Conservation (phyloP, 352 stramenopile genomes). For the Hyphochytrium catenoides region DNA sequence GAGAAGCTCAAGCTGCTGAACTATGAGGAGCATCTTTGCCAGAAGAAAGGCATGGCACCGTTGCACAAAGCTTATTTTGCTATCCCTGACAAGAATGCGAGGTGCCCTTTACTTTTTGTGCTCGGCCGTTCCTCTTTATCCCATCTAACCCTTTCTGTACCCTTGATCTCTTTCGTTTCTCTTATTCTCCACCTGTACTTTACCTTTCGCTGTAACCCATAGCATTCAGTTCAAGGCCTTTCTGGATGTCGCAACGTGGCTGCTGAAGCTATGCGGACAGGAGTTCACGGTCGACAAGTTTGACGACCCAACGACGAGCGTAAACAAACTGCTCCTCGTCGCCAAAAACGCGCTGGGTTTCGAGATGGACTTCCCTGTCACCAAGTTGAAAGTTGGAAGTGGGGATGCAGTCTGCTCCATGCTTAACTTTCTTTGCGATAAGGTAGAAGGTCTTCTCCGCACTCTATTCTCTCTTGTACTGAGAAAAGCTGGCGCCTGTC, state of each 20-base stretch:
- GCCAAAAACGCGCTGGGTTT: constrained; percentile 50
- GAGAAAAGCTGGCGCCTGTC: no score
- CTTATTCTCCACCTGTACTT: no score
- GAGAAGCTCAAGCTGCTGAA: constrained; percentile 49
- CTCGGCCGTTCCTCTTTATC: no score
- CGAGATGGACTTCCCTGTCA: constrained; percentile 42
- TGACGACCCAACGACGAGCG: constrained; percentile 53
- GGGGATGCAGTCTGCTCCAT: constrained; percentile 39
- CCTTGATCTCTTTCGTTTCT: no score
- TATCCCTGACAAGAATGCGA: constrained; percentile 22
- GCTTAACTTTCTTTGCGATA: constrained; percentile 54
- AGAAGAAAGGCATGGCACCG: constrained; percentile 35
- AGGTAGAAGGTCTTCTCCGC: no score
- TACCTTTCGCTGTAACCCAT: no score
- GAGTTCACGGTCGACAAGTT: constrained; percentile 62
- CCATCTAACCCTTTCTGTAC: no score
- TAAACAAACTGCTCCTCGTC: constrained; percentile 64
- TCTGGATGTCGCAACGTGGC: constrained; percentile 30
- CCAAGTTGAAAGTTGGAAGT: constrained; percentile 42
- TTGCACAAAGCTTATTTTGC: constrained; percentile 51
- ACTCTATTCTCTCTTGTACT: no score
- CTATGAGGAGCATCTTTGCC: constrained; percentile 40
- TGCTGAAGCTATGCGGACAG: constrained; percentile 46
- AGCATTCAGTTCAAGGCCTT: constrained; percentile 50
- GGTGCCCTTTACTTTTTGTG: constrained; percentile 7